Conservation (phyloP, 2,329 filamentous ascomycete genomes). For the Byssochlamys sp. region DNA sequence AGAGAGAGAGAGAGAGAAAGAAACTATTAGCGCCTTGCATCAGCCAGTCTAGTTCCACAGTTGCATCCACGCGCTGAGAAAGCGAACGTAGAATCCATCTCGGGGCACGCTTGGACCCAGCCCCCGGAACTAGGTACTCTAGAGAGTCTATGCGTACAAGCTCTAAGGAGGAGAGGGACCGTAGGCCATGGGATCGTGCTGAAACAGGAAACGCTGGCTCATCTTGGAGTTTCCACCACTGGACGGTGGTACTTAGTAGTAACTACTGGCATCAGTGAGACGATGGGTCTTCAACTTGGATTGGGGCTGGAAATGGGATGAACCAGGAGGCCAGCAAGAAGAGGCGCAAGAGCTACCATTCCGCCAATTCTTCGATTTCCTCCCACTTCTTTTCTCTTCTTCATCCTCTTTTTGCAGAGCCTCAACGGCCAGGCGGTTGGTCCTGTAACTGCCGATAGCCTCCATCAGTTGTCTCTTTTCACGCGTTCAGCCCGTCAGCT, state of each 20-base stretch:
- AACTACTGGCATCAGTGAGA: neutral
- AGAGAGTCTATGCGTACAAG: neutral
- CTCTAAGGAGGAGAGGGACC: neutral
- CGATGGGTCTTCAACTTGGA: neutral
- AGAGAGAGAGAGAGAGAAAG: no score
- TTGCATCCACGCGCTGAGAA: neutral
- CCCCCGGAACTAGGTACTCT: neutral
- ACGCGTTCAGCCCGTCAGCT: neutral
- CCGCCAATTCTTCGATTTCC: neutral
- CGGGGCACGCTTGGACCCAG: neutral
- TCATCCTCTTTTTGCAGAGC: neutral
- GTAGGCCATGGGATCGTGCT: neutral
- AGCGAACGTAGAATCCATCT: neutral
- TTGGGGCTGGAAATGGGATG: neutral
- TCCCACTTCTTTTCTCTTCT: neutral
- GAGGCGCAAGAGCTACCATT: neutral
- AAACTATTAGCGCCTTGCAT: neutral
- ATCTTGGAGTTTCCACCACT: neutral
- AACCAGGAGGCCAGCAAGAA: neutral
- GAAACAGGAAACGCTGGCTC: neutral
- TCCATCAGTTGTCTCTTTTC: neutral
- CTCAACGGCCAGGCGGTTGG: neutral
- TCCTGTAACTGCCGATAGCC: neutral
- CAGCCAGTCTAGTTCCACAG: neutral
- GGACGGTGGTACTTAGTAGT: no score